Base-by-base conservation (phyloP, 805 yeast species). In the Phaffomyces thermotolerans region DNA sequence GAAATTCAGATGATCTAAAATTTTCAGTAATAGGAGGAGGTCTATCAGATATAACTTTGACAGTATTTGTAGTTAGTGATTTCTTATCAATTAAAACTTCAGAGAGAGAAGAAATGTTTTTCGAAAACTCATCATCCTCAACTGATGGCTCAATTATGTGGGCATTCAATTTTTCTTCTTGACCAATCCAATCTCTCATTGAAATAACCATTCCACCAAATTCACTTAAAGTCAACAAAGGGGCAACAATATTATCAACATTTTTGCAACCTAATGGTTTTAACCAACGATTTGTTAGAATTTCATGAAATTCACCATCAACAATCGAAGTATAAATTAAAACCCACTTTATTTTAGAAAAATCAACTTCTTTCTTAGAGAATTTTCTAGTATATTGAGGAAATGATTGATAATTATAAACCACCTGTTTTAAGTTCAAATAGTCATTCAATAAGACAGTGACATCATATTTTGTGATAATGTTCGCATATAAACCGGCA, bases 131-230 rank as follows among this genome's bases (percentile, higher is more conserved):
- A 22, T 68, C 76, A 36, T 72, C 72, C 36, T 62, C 68, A 4
- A 52, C 72, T 3, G 57, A 50, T 14, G 64, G 60, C 4, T 65
- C 65, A 33, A 66, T 59, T 31, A 73, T 61, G 2, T 66, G 54
- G 37, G 78, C 69, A 5, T 86, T 85, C 43, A 82, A 54, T 39
- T 76, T 75, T 18, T 81, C 85, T 43, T 76, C 76, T 4, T 76
- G 76, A 4, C 87, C 89, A 14, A 90, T 67, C 88, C 96, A 91
- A 61, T 93, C 99, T 51, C 95, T 73, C 73, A 89, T 76, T 1
- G 97, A 79, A 7, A 93, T 79, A 12, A 90, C 89, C 78, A 91
- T 86, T 3, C 99, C 99, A 30, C 99, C 99, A 56, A 89, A 95
- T 58, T 93, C 99, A 50, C 85, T 78, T 40, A 93, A 67, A 0